phyloP scores from a whole-genome alignment of 129 eudicot genomes.

The Helichrysum umbraculigerum region DNA sequence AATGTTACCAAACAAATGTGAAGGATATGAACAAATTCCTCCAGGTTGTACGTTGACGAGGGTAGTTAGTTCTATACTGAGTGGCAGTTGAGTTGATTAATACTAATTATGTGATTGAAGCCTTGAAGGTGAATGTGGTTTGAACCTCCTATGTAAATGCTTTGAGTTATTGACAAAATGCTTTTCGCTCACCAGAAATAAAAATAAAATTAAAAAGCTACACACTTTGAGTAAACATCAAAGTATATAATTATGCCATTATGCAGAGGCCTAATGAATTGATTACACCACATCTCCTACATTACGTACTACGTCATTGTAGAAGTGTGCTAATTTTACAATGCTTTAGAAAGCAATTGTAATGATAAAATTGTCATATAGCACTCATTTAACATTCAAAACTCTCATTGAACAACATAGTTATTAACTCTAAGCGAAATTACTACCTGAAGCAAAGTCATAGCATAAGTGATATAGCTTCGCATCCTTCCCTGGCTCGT shows the following conservation, averaged over 20 bases:
- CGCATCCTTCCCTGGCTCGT: conserved; percentile 99
- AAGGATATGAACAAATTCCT: not conserved
- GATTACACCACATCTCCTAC: not conserved
- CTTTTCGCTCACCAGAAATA: not conserved
- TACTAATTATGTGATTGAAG: not conserved
- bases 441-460: conserved; percentile 84
- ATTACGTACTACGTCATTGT: too few relatives aligned
- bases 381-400: not conserved
- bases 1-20: not conserved
- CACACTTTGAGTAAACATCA: not conserved
- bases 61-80: not conserved
- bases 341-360: not conserved
- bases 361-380: not conserved
- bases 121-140: not conserved
- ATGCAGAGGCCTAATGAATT: not conserved
- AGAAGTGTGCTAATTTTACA: not conserved
- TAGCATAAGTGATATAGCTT: conserved; percentile 92
- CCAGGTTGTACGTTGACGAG: not conserved
- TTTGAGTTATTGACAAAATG: too few relatives aligned
- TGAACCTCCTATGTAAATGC: too few relatives aligned
- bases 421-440: not conserved
- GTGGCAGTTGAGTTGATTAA: not conserved
- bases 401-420: not conserved
- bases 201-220: not conserved
- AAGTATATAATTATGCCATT: not conserved